A percentile compares a stretch with the other conserved stretches of the same genome.
These are phyloP conservation scores for Albugo candida DNA, from an alignment of 352 stramenopile species.

Conservation along the genomic window DNA sequence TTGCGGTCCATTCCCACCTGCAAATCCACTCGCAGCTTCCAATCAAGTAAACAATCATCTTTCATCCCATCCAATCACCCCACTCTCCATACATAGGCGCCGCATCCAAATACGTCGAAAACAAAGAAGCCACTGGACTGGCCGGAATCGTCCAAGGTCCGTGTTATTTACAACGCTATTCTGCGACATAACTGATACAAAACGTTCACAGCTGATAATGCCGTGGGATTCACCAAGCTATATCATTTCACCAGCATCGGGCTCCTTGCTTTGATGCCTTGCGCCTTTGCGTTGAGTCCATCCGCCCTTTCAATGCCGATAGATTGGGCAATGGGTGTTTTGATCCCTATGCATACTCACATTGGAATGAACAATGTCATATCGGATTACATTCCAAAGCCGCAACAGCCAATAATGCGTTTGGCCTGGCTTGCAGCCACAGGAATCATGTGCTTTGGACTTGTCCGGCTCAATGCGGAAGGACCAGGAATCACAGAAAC, in stretches of 20 bases:
- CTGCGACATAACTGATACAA: neutral
- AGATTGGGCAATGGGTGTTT: constrained; percentile 56
- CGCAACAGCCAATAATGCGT: constrained; percentile 16
- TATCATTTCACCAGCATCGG: constrained; percentile 36
- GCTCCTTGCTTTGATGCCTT: constrained; percentile 34
- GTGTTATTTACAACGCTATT: constrained; percentile 5
- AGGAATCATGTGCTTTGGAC: constrained; percentile 56
- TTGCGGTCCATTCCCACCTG: no score
- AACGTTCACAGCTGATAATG: constrained; percentile 43
- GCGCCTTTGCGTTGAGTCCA: constrained; percentile 61
- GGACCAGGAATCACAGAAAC: constrained; percentile 72
- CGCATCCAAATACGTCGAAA: constrained; percentile 55
- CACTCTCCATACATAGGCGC: constrained; percentile 13
- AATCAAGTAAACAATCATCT: no score
- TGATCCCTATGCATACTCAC: constrained; percentile 80
- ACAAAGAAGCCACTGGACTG: constrained; percentile 50
- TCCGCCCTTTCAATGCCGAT: constrained; percentile 47
- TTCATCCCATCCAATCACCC: no score
- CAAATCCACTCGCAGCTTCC: no score
- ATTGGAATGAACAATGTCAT: constrained; percentile 90
- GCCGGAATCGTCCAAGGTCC: constrained; percentile 49
- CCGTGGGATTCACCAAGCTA: constrained; percentile 35
- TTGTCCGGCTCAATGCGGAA: constrained; percentile 70
- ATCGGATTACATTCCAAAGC: constrained; percentile 87
- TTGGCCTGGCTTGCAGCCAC: constrained; percentile 52